These are phyloP conservation scores for Tetrahymena elliotti DNA, from an alignment of 73 alveolate species.

Conservation along the genomic window DNA sequence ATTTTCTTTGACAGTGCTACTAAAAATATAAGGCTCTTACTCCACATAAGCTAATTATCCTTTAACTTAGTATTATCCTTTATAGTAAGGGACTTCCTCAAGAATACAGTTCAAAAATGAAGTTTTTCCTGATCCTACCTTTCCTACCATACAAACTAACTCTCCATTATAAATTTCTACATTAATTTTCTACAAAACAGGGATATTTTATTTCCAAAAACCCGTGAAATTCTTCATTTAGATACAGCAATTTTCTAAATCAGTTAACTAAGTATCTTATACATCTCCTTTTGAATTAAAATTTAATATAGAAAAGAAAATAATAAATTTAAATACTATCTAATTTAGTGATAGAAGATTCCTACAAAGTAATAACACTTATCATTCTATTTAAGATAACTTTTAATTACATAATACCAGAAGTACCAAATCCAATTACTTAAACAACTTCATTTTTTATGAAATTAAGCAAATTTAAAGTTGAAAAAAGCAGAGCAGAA, in stretches of 20 bases:
- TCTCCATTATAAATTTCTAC: slow-evolving; percentile 72
- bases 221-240: not conserved
- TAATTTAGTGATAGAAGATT: not conserved
- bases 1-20: slow-evolving; percentile 40
- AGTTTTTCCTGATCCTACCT: slow-evolving; percentile 81
- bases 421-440: slow-evolving; percentile 11
- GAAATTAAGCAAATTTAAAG: not conserved
- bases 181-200: slow-evolving; percentile 54
- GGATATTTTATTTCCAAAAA: slow-evolving; percentile 6
- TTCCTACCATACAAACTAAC: slow-evolving; percentile 82
- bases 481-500: not conserved
- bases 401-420: not conserved
- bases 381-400: not conserved
- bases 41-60: slow-evolving; percentile 11
- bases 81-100: slow-evolving; percentile 32
- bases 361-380: not conserved
- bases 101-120: slow-evolving; percentile 42
- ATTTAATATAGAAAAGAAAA: not conserved
- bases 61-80: not conserved
- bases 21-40: slow-evolving; percentile 6
- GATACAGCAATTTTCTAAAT: not conserved
- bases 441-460: not conserved
- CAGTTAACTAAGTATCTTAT: not conserved
- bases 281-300: not conserved
- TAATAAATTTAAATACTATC: not conserved